phyloP scores from a whole-genome alignment of 371 early-diverging fungal species.

The Saksenaea oblongispora region DNA sequence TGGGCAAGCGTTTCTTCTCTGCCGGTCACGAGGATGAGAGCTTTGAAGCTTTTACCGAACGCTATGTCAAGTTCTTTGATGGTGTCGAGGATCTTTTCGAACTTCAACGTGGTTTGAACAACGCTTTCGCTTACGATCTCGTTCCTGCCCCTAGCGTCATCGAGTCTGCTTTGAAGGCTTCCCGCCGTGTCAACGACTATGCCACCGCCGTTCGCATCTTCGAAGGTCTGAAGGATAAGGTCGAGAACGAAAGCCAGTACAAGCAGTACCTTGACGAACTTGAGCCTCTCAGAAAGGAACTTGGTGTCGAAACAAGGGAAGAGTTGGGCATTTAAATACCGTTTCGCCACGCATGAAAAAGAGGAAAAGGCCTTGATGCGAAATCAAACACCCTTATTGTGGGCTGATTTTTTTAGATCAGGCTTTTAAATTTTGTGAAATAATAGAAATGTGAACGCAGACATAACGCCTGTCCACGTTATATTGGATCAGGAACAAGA shows the following conservation, averaged over 20 bases:
- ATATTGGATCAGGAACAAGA: not conserved
- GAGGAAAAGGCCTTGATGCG: not conserved
- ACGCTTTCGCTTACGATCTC: conserved; percentile 94
- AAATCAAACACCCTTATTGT: not conserved
- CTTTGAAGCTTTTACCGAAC: conserved; percentile 79
- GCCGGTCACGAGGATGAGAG: conserved; percentile 75
- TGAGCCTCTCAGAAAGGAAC: conserved; percentile 82
- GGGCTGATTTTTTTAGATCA: conserved; percentile 2
- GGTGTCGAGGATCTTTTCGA: conserved; percentile 94
- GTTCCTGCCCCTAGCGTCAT: conserved; percentile 89
- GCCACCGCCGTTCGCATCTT: conserved; percentile 92
- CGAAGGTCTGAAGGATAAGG: conserved; percentile 92
- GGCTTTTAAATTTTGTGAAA: not conserved
- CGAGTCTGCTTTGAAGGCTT: conserved; percentile 86
- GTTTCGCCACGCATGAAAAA: not conserved
- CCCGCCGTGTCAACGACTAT: conserved; percentile 91
- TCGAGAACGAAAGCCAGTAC: conserved; percentile 83
- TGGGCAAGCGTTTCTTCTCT: conserved; percentile 63
- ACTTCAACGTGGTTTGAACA: conserved; percentile 96
- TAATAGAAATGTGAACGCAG: not conserved
- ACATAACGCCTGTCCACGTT: not conserved
- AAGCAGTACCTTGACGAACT: conserved; percentile 86
- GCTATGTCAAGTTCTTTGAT: conserved; percentile 88
- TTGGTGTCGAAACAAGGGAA: conserved; percentile 86
- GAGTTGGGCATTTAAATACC: conserved; percentile 71